These are phyloP conservation scores for Zasmidium citrigriseum DNA, from an alignment of 2,329 filamentous ascomycete species.

Conservation along the genomic window DNA sequence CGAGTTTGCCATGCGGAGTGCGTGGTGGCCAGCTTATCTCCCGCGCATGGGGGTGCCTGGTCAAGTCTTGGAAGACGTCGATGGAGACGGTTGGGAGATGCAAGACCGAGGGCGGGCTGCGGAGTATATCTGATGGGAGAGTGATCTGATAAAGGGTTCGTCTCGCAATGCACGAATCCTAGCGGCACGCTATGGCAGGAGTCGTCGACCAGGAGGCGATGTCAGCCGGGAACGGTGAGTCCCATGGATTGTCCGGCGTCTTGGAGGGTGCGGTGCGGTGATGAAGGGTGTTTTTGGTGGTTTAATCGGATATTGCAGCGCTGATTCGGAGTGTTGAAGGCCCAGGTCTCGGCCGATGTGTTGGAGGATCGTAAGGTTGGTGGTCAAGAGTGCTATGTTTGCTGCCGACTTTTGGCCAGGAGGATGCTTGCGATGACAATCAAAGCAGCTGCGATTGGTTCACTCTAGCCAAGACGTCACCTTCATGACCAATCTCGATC, in stretches of 20 bases:
- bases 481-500: background rate
- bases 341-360: background rate
- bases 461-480: no score
- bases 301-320: background rate
- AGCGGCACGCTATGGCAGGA: slow-evolving; percentile 1
- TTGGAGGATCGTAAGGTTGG: background rate
- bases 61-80: slow-evolving; percentile 2
- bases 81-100: slow-evolving; percentile 1
- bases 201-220: background rate
- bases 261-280: background rate
- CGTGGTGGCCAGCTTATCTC: slow-evolving; percentile 3
- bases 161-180: background rate
- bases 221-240: background rate
- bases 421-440: background rate
- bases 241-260: background rate
- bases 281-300: background rate
- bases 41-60: slow-evolving; percentile 11
- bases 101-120: slow-evolving; percentile 8
- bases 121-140: slow-evolving; percentile 20
- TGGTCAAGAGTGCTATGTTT: background rate
- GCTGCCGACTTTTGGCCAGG: background rate
- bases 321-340: background rate
- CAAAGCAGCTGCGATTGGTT: no score
- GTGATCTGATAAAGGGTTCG: slow-evolving; percentile 12
- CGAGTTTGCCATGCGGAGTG: slow-evolving; percentile 13